phyloP scores from a whole-genome alignment of 208 protist genomes.

The Trypanosoma vivax region DNA sequence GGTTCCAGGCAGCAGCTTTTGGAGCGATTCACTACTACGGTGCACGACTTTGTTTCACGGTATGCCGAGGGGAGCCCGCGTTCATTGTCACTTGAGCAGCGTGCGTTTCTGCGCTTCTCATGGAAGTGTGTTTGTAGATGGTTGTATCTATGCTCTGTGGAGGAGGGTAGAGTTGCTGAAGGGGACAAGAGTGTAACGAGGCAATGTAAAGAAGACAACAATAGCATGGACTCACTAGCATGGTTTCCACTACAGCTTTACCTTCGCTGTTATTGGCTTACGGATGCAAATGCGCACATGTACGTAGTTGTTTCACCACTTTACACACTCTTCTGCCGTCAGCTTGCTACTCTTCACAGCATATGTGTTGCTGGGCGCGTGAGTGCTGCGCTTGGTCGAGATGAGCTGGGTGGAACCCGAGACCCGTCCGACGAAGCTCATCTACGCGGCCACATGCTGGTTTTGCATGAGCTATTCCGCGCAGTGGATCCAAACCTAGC shows the following conservation, averaged over 20 bases:
- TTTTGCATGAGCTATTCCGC: constrained; percentile 6
- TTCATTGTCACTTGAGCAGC: constrained; percentile 25
- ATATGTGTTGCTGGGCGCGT: constrained; percentile 1
- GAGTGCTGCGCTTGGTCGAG: background rate
- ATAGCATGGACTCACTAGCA: background rate
- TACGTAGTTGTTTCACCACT: constrained; percentile 38
- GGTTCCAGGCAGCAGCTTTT: background rate
- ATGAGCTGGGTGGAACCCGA: background rate
- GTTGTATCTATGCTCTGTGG: constrained; percentile 24
- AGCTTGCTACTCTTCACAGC: constrained; percentile 3
- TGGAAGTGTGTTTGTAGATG: constrained; percentile 36
- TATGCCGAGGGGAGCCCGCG: constrained; percentile 43
- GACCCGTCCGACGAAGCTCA: background rate
- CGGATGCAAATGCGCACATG: constrained; percentile 48
- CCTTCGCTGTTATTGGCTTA: constrained; percentile 37
- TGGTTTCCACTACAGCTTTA: constrained; percentile 36
- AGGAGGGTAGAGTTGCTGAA: background rate
- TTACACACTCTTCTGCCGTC: constrained; percentile 29
- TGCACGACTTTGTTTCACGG: constrained; percentile 19
- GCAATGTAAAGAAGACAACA: background rate
- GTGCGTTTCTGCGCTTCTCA: constrained; percentile 35
- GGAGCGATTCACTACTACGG: background rate
- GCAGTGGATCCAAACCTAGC: constrained; percentile 5
- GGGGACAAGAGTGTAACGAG: background rate
- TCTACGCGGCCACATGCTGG: background rate